phyloP scores from a whole-genome alignment of 2,329 filamentous ascomycete species.

The Cercospora citrullina region DNA sequence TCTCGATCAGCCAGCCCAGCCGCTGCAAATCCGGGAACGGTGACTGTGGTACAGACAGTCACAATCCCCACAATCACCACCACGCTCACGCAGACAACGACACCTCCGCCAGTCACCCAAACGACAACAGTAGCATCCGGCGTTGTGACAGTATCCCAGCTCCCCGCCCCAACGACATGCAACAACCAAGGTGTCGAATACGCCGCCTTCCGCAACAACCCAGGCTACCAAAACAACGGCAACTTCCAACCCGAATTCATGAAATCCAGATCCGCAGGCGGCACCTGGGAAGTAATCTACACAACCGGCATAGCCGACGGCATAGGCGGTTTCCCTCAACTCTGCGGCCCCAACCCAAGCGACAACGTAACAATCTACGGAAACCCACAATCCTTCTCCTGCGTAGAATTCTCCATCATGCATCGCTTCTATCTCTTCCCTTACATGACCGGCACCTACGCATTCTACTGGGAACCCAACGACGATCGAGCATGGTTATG shows the following conservation, averaged over 20 bases:
- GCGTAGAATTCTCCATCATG: slow-evolving; percentile 16
- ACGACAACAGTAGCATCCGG: background rate
- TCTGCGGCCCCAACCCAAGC: background rate
- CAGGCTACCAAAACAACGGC: background rate
- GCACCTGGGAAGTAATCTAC: slow-evolving; percentile 18
- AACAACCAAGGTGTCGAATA: slow-evolving; percentile 22
- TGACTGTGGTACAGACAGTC: slow-evolving; percentile 2
- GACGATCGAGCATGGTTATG: slow-evolving; percentile 18
- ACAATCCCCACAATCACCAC: background rate
- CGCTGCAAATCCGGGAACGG: background rate
- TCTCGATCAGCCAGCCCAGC: slow-evolving; percentile 5
- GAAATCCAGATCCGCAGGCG: slow-evolving; percentile 10
- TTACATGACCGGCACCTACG: slow-evolving; percentile 12
- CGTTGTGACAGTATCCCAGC: background rate
- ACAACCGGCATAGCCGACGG: slow-evolving; percentile 4
- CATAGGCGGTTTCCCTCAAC: slow-evolving; percentile 12
- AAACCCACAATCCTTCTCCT: slow-evolving; percentile 5
- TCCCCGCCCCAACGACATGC: slow-evolving; percentile 18
- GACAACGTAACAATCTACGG: slow-evolving; percentile 10
- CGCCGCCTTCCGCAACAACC: slow-evolving; percentile 19
- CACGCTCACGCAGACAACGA: slow-evolving; percentile 5
- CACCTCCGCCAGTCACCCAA: background rate
- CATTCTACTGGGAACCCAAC: slow-evolving; percentile 2
- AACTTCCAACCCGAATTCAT: slow-evolving; percentile 18
- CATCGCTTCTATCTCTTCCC: slow-evolving; percentile 21